These are phyloP conservation scores for Blastobotrys americana DNA, from an alignment of 805 yeast genomes.

Conservation along the genomic window DNA sequence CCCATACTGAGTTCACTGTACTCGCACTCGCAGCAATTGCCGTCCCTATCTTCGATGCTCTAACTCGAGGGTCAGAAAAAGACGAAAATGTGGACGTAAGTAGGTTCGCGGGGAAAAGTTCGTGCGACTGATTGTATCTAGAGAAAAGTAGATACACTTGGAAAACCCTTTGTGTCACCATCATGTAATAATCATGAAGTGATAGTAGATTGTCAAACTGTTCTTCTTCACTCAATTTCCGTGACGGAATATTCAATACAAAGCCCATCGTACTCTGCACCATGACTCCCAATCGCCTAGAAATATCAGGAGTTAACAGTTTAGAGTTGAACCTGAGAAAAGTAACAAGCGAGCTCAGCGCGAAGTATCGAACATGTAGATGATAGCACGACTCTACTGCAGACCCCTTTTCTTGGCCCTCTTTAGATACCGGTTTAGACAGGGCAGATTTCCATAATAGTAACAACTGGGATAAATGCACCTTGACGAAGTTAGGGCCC, in stretches of 20 bases:
- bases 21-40: constrained; percentile 28
- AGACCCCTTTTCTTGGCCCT: constrained; percentile 2
- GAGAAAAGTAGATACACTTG: constrained; percentile 38
- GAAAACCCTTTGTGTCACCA: constrained; percentile 38
- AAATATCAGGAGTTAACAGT: constrained; percentile 36
- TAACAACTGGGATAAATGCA: constrained; percentile 53
- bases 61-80: constrained; percentile 29
- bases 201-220: constrained; percentile 19
- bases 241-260: constrained; percentile 24
- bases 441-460: constrained; percentile 57
- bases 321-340: constrained; percentile 37
- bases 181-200: constrained; percentile 26
- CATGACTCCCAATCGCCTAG: constrained; percentile 41
- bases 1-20: constrained; percentile 29
- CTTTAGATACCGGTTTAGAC: constrained; percentile 29
- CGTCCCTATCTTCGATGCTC: constrained; percentile 20
- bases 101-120: constrained; percentile 37
- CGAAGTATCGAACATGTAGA: constrained; percentile 48
- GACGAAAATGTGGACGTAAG: constrained; percentile 27
- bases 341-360: constrained; percentile 50
- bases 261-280: constrained; percentile 38
- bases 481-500: constrained; percentile 45
- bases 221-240: constrained; percentile 23
- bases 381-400: constrained; percentile 32
- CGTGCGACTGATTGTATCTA: constrained; percentile 21